A percentile compares a stretch with the other conserved stretches of the same genome.
Evolutionary conservation across 768 basidiomycete genomes (phyloP).

Genomic region (Cystofilobasidium capitatum): DNA sequence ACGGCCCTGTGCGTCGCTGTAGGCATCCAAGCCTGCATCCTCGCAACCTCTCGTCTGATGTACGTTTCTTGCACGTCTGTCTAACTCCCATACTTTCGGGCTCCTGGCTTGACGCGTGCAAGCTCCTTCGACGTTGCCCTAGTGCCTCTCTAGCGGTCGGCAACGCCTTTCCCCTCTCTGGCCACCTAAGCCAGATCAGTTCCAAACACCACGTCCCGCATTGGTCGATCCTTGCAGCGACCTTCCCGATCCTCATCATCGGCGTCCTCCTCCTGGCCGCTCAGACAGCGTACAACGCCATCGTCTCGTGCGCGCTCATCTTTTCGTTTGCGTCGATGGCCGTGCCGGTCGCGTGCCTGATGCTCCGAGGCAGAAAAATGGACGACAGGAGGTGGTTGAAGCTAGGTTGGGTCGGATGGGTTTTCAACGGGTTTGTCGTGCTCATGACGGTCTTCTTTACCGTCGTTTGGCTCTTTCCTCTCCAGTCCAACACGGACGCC

Average conservation of each 20-base stretch:
- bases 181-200: neutral
- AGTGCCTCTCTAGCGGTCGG: neutral
- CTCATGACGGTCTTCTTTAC: neutral
- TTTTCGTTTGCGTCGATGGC: neutral
- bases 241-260: neutral
- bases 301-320: neutral
- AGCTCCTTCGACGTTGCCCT: no score
- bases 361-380: neutral
- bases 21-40: constrained; percentile 4
- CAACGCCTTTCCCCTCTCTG: constrained; percentile 1
- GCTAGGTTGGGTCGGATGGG: neutral
- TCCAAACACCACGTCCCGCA: neutral
- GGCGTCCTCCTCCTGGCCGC: neutral
- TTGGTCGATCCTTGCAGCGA: neutral
- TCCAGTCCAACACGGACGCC: neutral
- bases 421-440: neutral
- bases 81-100: no score
- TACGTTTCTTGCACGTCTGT: neutral
- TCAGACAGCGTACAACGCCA: constrained; percentile 3
- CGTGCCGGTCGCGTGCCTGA: constrained; percentile 2
- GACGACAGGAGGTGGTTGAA: neutral
- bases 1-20: neutral
- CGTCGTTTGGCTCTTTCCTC: constrained; percentile 7
- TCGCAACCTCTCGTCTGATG: neutral
- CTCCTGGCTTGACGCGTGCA: no score